Conservation (phyloP, 176 grass and related monocot genomes). For the Poa pratensis region DNA sequence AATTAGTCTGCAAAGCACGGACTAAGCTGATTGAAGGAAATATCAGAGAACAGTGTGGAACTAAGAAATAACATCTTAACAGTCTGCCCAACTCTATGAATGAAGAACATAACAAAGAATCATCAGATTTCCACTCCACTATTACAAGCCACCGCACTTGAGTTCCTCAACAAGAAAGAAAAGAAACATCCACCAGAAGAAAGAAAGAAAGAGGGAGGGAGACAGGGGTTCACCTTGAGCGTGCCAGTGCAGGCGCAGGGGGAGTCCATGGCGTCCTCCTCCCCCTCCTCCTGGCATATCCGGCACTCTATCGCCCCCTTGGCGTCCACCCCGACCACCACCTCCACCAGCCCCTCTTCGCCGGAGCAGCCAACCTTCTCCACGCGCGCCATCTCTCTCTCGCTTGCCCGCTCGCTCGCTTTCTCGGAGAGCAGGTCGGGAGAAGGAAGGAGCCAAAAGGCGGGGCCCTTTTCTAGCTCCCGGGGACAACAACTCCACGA, state of each 20-base stretch:
- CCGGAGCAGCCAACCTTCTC: slow-evolving; percentile 53
- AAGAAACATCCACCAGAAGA: slow-evolving; percentile 9
- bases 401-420: neutral
- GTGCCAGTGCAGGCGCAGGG: slow-evolving; percentile 94
- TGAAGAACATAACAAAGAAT: neutral
- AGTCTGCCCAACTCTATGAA: slow-evolving; percentile 3
- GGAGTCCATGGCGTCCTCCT: slow-evolving; percentile 83
- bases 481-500: slow-evolving; percentile 39
- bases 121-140: neutral
- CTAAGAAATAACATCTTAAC: slow-evolving; percentile 8
- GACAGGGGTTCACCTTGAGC: slow-evolving; percentile 64
- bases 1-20: neutral
- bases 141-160: neutral
- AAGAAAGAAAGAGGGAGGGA: neutral
- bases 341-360: slow-evolving; percentile 43
- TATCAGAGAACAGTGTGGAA: slow-evolving; percentile 6
- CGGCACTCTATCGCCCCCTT: slow-evolving; percentile 74
- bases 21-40: neutral
- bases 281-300: slow-evolving; percentile 97
- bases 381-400: slow-evolving; percentile 53
- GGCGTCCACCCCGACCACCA: slow-evolving; percentile 42
- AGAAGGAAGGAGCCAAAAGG: slow-evolving; percentile 51
- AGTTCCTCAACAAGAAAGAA: neutral
- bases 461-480: slow-evolving; percentile 44
- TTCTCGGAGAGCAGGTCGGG: slow-evolving; percentile 47